Percentiles rank a stretch among this genome's conserved stretches.
phyloP scores from a whole-genome alignment of 768 basidiomycete genomes.

The Podaxis mareebaensis region DNA sequence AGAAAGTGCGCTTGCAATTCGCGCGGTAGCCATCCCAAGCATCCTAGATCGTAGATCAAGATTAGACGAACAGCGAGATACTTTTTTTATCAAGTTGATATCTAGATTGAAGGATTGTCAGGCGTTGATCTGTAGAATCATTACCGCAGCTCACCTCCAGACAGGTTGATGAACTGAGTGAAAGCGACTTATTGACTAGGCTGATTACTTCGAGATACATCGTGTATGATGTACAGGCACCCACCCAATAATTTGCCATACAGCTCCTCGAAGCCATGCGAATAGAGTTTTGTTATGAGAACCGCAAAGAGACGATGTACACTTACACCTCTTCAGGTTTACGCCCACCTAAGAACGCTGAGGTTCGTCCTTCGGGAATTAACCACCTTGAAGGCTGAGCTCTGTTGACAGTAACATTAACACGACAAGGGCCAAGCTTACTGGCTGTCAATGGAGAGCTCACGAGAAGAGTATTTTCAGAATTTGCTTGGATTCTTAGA shows the following conservation, averaged over 20 bases:
- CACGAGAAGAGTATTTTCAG: not conserved
- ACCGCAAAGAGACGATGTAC: not conserved
- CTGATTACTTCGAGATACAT: not conserved
- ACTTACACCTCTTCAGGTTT: constrained; percentile 49
- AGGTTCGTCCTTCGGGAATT: not conserved
- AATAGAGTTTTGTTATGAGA: not conserved
- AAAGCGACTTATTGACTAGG: constrained; percentile 57
- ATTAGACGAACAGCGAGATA: not conserved
- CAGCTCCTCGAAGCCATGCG: constrained; percentile 51
- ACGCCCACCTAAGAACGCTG: constrained; percentile 56
- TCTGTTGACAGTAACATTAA: not conserved
- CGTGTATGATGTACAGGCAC: not conserved
- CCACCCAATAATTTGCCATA: constrained; percentile 55
- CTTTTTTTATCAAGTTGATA: not conserved
- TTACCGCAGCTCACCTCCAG: not conserved
- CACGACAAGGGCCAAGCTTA: not conserved
- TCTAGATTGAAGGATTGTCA: not conserved
- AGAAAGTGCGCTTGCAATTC: constrained; percentile 44
- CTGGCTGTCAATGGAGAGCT: not conserved
- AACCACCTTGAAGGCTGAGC: not conserved
- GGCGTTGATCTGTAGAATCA: not conserved
- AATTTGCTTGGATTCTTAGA: not conserved
- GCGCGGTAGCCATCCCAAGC: constrained; percentile 61
- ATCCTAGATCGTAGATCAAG: constrained; percentile 32
- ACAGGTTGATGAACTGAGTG: constrained; percentile 37